A percentile compares a stretch with the other conserved stretches of the same genome.
phyloP scores from a whole-genome alignment of 148 eudicot species.

The Dysphania ambrosioides region DNA sequence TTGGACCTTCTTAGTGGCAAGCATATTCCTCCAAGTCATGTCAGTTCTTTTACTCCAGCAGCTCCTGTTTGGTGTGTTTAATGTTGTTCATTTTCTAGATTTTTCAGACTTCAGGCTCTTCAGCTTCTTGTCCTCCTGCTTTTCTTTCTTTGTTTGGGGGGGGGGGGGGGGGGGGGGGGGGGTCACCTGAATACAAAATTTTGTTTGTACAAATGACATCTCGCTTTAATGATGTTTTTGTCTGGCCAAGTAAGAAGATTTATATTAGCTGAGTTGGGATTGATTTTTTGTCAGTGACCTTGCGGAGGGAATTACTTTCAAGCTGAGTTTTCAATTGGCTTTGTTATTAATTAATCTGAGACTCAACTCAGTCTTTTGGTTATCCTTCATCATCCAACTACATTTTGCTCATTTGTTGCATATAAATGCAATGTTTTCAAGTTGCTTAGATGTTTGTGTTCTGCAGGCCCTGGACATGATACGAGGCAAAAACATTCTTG shows the following conservation, averaged over 20 bases:
- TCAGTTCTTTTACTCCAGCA: constrained; percentile 31
- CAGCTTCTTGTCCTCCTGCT: too few species aligned
- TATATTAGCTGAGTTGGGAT: not conserved
- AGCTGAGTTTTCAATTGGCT: not conserved
- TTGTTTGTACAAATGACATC: not conserved
- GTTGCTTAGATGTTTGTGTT: constrained; percentile 12
- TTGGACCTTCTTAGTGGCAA: constrained; percentile 90
- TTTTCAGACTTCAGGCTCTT: too few species aligned
- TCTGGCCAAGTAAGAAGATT: not conserved
- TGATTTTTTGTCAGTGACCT: not conserved
- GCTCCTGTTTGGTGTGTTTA: not conserved
- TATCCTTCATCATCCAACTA: not conserved
- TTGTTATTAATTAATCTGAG: not conserved
- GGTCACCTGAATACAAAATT: too few species aligned
- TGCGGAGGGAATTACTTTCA: not conserved
- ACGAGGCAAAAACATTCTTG: constrained; percentile 71
- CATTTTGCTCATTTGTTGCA: constrained; percentile 6
- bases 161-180: too few species aligned
- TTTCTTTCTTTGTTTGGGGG: too few species aligned
- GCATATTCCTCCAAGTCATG: constrained; percentile 91
- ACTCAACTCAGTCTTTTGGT: not conserved
- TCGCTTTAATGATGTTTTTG: not conserved
- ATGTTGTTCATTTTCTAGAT: too few species aligned
- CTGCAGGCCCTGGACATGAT: constrained; percentile 95
- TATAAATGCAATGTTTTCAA: not conserved